These are phyloP conservation scores for Conringia planisiliqua DNA, from an alignment of 345 rosid species.

Conservation along the genomic window DNA sequence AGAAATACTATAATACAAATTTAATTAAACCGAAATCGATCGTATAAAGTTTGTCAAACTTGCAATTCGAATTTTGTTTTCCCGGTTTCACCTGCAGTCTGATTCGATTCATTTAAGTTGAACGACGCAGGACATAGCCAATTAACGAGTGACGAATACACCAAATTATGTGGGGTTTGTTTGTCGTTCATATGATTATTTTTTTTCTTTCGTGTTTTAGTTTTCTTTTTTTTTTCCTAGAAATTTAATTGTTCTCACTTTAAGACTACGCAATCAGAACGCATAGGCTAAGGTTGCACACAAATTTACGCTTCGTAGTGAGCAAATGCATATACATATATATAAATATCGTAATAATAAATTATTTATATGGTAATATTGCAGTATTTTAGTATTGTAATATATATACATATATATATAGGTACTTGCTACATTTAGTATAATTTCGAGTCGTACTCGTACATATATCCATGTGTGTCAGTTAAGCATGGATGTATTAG, in stretches of 20 bases:
- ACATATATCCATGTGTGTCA: not conserved
- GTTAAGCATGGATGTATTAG: not conserved
- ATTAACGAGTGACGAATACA: constrained; percentile 13
- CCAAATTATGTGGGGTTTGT: constrained; percentile 24
- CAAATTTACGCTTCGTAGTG: constrained; percentile 21
- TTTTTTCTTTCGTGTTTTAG: not conserved
- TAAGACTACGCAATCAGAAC: constrained; percentile 23
- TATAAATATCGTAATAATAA: not conserved
- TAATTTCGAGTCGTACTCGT: not conserved
- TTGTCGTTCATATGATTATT: constrained; percentile 27
- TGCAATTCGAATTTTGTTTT: not conserved
- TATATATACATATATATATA: not conserved
- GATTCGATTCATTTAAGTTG: constrained; percentile 2
- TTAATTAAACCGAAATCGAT: not conserved
- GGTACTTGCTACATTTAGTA: not conserved
- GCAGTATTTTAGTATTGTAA: not conserved
- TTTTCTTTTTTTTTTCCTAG: not conserved
- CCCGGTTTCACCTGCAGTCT: not conserved
- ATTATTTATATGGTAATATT: not conserved
- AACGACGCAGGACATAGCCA: not conserved
- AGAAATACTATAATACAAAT: not conserved
- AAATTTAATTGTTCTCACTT: constrained; percentile 19
- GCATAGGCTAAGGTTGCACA: constrained; percentile 17
- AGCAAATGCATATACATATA: not conserved
- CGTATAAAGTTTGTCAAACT: not conserved